Conservation (phyloP, 2,329 filamentous ascomycete genomes). For the Orbilia blumenaviensis region DNA sequence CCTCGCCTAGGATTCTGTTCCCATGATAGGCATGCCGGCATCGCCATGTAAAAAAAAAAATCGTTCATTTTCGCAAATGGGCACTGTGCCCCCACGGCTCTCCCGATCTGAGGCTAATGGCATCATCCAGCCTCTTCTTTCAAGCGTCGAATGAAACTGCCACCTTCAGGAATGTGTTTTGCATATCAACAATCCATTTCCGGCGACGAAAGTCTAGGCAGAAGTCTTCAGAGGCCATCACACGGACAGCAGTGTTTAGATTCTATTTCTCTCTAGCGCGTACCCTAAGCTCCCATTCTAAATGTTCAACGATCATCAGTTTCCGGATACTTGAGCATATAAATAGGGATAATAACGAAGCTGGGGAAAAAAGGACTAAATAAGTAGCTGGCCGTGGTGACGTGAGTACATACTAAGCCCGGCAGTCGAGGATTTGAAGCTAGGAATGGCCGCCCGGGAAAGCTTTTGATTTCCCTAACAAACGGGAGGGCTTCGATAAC, state of each 20-base stretch:
- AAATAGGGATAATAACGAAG: slow-evolving; percentile 11
- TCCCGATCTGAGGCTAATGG: slow-evolving; percentile 5
- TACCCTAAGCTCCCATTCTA: neutral
- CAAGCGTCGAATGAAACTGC: slow-evolving; percentile 11
- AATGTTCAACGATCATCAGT: slow-evolving; percentile 24
- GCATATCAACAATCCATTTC: slow-evolving; percentile 49
- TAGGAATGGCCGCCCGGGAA: neutral
- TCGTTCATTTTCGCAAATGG: neutral
- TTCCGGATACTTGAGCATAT: neutral
- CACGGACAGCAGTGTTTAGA: slow-evolving; percentile 7
- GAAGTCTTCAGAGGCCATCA: slow-evolving; percentile 30
- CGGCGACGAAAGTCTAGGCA: slow-evolving; percentile 47
- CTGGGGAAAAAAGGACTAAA: neutral
- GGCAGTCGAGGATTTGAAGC: neutral
- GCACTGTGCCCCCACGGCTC: slow-evolving; percentile 16
- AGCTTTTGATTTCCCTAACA: neutral
- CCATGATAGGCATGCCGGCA: slow-evolving; percentile 41
- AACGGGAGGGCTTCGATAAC: neutral
- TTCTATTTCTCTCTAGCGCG: neutral
- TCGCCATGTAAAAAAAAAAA: slow-evolving; percentile 13
- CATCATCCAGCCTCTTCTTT: slow-evolving; percentile 7
- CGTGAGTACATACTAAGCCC: neutral
- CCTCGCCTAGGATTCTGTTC: neutral
- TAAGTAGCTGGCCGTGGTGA: neutral
- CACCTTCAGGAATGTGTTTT: slow-evolving; percentile 47